Percentiles rank a stretch among this genome's conserved stretches.
Conservation (phyloP, 2,329 filamentous ascomycete genomes). For the Trichoderma arundinaceum region DNA sequence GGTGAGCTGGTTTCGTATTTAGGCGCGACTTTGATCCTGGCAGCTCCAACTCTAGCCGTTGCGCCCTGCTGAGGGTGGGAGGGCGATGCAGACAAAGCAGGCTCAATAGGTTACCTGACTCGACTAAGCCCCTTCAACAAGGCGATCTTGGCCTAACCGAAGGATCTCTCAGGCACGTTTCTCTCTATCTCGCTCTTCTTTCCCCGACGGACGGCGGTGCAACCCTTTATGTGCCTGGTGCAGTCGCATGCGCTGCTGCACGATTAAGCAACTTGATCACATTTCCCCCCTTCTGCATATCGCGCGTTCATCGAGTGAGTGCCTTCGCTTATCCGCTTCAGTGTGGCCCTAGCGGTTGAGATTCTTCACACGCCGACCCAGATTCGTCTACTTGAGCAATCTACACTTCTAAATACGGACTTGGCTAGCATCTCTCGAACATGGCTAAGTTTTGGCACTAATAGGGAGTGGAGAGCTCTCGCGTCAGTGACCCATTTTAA, state of each 20-base stretch:
- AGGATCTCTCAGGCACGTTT: conserved; percentile 22
- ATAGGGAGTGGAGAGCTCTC: conserved; percentile 18
- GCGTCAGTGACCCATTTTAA: conserved; percentile 21
- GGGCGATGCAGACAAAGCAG: conserved; percentile 4
- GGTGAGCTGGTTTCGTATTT: background rate
- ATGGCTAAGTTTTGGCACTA: conserved; percentile 26
- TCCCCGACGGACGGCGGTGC: conserved; percentile 5
- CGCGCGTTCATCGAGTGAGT: conserved; percentile 12
- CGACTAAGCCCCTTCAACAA: conserved; percentile 7
- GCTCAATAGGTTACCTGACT: conserved; percentile 1
- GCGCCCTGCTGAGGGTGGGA: background rate
- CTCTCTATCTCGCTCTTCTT: background rate
- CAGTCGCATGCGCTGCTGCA: conserved; percentile 5
- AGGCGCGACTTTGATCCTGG: background rate
- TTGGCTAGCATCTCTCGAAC: background rate
- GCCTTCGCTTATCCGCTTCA: conserved; percentile 28
- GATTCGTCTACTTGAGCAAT: conserved; percentile 7
- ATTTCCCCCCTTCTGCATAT: conserved; percentile 11
- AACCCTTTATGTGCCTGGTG: conserved; percentile 20
- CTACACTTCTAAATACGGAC: conserved; percentile 18
- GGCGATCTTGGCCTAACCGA: conserved; percentile 13
- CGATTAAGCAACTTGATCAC: conserved; percentile 26
- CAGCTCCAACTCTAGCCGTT: background rate
- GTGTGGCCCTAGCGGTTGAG: background rate
- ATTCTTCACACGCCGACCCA: background rate